Conservation (phyloP, 139 green algal genomes). For the Chloropicon primus region DNA sequence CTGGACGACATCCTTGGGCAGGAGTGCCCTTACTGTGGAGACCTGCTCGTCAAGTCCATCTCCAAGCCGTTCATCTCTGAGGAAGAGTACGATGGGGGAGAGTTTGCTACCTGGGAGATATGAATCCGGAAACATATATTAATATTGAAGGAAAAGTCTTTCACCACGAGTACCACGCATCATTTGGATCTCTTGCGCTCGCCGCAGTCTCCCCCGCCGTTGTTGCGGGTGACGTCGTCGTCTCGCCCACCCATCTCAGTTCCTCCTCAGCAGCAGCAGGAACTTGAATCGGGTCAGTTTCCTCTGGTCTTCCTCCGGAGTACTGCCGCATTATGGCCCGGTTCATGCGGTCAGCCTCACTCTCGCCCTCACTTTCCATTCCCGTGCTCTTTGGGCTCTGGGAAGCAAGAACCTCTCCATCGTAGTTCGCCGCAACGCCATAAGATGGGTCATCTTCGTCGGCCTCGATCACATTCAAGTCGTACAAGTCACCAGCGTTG, state of each 20-base stretch:
- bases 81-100: background rate
- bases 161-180: background rate
- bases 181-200: background rate
- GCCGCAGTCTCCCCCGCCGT: background rate
- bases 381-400: background rate
- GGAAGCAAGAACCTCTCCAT: background rate
- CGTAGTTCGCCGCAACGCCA: constrained; percentile 13
- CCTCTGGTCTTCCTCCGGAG: background rate
- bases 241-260: background rate
- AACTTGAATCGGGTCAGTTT: background rate
- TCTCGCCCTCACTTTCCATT: background rate
- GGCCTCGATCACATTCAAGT: constrained; percentile 15
- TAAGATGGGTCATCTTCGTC: constrained; percentile 10
- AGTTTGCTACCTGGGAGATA: background rate
- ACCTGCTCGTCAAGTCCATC: constrained; percentile 28
- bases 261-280: background rate
- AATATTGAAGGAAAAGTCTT: too few relatives aligned
- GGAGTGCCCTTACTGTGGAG: constrained; percentile 57
- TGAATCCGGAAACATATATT: too few relatives aligned
- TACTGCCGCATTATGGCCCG: background rate
- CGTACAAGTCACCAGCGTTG: constrained; percentile 13
- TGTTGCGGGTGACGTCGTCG: background rate
- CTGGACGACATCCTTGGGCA: constrained; percentile 34
- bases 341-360: background rate
- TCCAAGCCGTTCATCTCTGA: constrained; percentile 21